Evolutionary conservation across 768 basidiomycete species (phyloP).

Genomic region (Macrocybe gigantea): DNA sequence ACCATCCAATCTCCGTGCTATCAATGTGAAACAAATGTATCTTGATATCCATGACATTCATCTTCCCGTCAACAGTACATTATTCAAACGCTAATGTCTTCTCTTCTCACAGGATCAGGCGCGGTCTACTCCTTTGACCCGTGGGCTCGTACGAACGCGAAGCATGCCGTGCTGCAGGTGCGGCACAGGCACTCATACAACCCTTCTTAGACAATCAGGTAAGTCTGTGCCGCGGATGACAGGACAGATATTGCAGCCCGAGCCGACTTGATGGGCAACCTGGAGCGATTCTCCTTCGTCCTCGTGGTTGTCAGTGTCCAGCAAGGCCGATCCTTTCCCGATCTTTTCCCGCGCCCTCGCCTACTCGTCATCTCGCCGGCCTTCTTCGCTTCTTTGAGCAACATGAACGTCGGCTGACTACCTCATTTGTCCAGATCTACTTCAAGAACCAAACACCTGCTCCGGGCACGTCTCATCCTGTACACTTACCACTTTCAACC

Average conservation of each 20-base stretch:
- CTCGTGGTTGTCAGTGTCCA: slow-evolving; percentile 9
- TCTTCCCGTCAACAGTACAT: slow-evolving; percentile 3
- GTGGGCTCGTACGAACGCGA: slow-evolving; percentile 98
- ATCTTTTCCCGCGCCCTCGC: slow-evolving; percentile 32
- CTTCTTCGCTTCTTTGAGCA: slow-evolving; percentile 11
- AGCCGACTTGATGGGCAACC: slow-evolving; percentile 13
- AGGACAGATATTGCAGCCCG: slow-evolving; percentile 10
- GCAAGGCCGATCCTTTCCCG: slow-evolving; percentile 39
- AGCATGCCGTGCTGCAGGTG: slow-evolving; percentile 92
- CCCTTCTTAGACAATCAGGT: slow-evolving; percentile 99
- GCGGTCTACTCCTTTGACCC: slow-evolving; percentile 99
- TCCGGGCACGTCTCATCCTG: slow-evolving; percentile 67
- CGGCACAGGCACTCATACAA: slow-evolving; percentile 91
- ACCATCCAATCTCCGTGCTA: slow-evolving; percentile 7
- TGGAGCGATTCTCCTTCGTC: slow-evolving; percentile 4
- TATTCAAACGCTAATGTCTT: slow-evolving; percentile 6
- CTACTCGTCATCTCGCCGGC: slow-evolving; percentile 8
- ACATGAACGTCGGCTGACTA: slow-evolving; percentile 16
- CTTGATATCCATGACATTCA: slow-evolving; percentile 5
- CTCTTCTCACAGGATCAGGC: slow-evolving; percentile 62
- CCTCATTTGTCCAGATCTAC: slow-evolving; percentile 65
- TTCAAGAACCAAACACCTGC: slow-evolving; percentile 91
- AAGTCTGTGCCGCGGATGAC: slow-evolving; percentile 25
- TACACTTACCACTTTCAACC: slow-evolving; percentile 72
- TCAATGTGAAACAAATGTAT: slow-evolving; percentile 16